Base-by-base conservation (phyloP, 140 eudicot species). In the Erigeron philadelphicus region DNA sequence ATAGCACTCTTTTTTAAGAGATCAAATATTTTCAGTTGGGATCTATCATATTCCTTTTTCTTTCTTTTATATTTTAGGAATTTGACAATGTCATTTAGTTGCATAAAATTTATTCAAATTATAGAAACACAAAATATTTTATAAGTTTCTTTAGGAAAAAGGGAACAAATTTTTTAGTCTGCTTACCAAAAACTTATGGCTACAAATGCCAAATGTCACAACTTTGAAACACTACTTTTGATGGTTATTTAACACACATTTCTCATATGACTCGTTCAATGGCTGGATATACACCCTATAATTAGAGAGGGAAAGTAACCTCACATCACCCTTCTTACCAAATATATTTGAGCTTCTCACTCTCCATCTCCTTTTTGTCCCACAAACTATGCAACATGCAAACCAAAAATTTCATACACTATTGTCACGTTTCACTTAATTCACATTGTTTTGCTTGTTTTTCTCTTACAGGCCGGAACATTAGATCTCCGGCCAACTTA, bases 261-360 rank as follows among this genome's bases (percentile, higher is more conserved):
- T 38, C 78, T 77, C 82, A 63, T 55, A 64, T 31, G 91, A 88
- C 88, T 80, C 87, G 81, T 77, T 88, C 91, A 88, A 85, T 78
- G 79, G 47, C 68, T 70, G n/a, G 7, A 46, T 76, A 64, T 64
- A 8, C 70, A 35, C 77, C 76, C 61, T 41, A 72, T 84, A 79
- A 75, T 73, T 66, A 56, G 70, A 31, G 62, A 50, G 54, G 56
- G 72, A 81, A 84, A 81, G 82, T 65, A 77, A 77, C 48, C 41
- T 66, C 82, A 78, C 78, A 64, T 79, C 73, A 68, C 54, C 78
- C 78, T 46, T 61, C 58, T 74, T 79, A 52, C 81, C 81, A 77
- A 72, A 72, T 77, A 71, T 71, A 71, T 77, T 77, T 72, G 49
- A 71, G 48, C 56, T 71, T 71, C 73, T 52, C 72, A 79, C 83